A percentile compares a stretch with the other conserved stretches of the same genome.
Conservation (phyloP, 176 grass and related monocot species). For the Stipa capillata region DNA sequence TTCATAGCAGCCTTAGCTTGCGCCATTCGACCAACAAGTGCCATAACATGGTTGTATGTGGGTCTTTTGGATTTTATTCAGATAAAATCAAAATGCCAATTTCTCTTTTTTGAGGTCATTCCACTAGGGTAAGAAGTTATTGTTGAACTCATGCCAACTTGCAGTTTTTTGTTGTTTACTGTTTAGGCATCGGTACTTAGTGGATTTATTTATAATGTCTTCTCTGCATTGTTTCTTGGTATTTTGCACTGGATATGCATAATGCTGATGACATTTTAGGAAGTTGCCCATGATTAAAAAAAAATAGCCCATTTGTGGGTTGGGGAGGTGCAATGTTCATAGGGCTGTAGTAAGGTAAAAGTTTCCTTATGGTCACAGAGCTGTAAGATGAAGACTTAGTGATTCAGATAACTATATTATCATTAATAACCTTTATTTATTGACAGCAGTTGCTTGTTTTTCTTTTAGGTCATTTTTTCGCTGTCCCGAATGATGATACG, state of each 20-base stretch:
- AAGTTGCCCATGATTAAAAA: neutral
- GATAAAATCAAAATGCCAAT: conserved; percentile 45
- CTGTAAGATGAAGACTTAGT: neutral
- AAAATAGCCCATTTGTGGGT: neutral
- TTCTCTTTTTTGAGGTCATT: conserved; percentile 68
- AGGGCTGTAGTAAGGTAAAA: neutral
- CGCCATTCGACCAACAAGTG: conserved; percentile 87
- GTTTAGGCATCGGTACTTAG: neutral
- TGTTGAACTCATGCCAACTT: conserved; percentile 1
- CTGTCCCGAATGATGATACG: neutral
- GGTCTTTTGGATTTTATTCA: conserved; percentile 72
- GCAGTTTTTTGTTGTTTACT: neutral
- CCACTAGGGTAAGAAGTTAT: conserved; percentile 60
- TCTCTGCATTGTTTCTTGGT: conserved; percentile 7
- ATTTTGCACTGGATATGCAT: neutral
- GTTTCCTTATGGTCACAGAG: neutral
- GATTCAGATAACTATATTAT: neutral
- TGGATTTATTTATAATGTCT: neutral
- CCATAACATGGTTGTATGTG: conserved; percentile 86
- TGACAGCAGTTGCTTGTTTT: neutral
- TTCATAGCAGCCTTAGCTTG: conserved; percentile 74
- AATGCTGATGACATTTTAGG: neutral
- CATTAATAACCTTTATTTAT: neutral
- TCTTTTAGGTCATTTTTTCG: neutral
- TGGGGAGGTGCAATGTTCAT: neutral